Evolutionary conservation across 331 rosid species (phyloP), one percentile per base, ranked within the genome.

Genomic region (Arachis monticola): DNA sequence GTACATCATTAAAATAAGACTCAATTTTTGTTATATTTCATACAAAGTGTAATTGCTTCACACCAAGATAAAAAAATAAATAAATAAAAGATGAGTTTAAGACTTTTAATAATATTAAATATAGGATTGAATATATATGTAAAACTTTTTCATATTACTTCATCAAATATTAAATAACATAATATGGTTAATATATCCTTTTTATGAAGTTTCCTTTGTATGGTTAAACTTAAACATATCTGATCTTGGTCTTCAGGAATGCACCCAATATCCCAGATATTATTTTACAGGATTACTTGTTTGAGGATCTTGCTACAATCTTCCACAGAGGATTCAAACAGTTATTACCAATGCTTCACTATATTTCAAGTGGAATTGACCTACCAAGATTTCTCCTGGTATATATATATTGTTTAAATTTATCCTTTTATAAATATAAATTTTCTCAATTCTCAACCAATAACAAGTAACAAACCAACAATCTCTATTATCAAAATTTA

Each of bases 301-400:
- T 91, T 74, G 81, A 55, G 60, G 83, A 85, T 13, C 76, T 79
- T 63, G 91, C 97, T 63, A 79, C 80, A 68, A 86, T 73, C 60
- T 46, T 70, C 42, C 72, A 83, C 56, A 83, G 3, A 73, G 77
- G 81, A 76, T 65, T 86, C 59, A 88, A 89, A 76, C 86, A 84
- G 51, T 64, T 84, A 45, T 53, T 83, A 10, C 57, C 82, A 74
- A 79, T 73, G 55, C 63, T 89, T 27, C 66, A 85, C 27, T 73
- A 88, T 60, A 75, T 69, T 57, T 90, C 88, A 79, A 60, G 74
- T 80, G 92, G 89, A 73, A 51, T 72, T 62, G 88, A 91, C 75
- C 74, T 85, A 22, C 91, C 91, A 27, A 47, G 14, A 65, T 86
- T 90, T 87, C 61, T 90, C 68, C 66, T 85, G 96, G 96, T 92